These are phyloP conservation scores for Pleurostoma richardsiae DNA, from an alignment of 2,329 filamentous ascomycete species.

Conservation along the genomic window DNA sequence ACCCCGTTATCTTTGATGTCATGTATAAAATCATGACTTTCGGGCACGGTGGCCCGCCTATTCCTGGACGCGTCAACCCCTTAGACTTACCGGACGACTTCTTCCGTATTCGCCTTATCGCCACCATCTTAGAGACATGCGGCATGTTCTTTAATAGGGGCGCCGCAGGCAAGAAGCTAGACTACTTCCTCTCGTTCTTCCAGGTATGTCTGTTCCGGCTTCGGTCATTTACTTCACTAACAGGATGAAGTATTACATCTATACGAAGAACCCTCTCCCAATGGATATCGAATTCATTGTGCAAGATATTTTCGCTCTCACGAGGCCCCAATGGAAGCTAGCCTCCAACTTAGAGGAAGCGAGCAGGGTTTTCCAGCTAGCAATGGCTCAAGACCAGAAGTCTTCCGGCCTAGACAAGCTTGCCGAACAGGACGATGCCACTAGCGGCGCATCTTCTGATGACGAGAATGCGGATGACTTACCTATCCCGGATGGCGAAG, in stretches of 20 bases:
- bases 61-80: slow-evolving; percentile 69
- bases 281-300: slow-evolving; percentile 98
- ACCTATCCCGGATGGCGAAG: slow-evolving; percentile 57
- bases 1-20: slow-evolving; percentile 89
- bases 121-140: slow-evolving; percentile 88
- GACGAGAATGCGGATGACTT: slow-evolving; percentile 67
- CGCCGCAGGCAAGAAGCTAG: slow-evolving; percentile 90
- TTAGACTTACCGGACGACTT: slow-evolving; percentile 91
- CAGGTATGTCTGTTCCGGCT: slow-evolving; percentile 46
- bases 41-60: slow-evolving; percentile 80
- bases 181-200: slow-evolving; percentile 95
- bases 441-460: slow-evolving; percentile 67
- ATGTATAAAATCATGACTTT: slow-evolving; percentile 94
- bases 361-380: slow-evolving; percentile 74
- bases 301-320: slow-evolving; percentile 81
- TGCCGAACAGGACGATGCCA: slow-evolving; percentile 66
- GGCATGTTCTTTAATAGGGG: slow-evolving; percentile 95
- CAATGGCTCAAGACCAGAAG: slow-evolving; percentile 88
- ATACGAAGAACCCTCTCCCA: slow-evolving; percentile 80
- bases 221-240: background rate
- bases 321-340: slow-evolving; percentile 90
- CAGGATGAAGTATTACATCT: slow-evolving; percentile 70
- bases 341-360: slow-evolving; percentile 79
- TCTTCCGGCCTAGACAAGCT: slow-evolving; percentile 65
- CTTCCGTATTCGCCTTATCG: slow-evolving; percentile 88